phyloP scores from a whole-genome alignment of 331 rosid species.

The Rosa hybrid region DNA sequence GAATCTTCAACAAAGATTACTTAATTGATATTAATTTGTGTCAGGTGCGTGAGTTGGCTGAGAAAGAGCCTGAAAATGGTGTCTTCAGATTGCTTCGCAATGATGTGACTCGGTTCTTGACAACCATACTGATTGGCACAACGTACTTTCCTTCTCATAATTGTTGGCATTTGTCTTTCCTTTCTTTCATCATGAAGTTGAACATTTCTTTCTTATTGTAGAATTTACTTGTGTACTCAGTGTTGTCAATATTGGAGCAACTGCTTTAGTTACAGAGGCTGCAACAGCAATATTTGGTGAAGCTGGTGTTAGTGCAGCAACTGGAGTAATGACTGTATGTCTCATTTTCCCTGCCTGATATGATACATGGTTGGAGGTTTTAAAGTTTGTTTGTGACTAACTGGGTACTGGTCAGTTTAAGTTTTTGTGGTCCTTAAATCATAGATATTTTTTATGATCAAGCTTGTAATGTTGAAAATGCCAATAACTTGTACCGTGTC shows the following conservation, averaged over 20 bases:
- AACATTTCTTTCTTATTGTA: constrained; percentile 47
- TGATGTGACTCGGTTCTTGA: constrained; percentile 94
- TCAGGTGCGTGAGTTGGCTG: constrained; percentile 97
- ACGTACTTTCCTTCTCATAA: constrained; percentile 58
- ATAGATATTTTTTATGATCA: background rate
- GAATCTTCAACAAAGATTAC: background rate
- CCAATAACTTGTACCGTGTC: background rate
- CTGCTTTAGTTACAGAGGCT: constrained; percentile 92
- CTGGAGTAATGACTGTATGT: constrained; percentile 99
- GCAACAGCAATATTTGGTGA: constrained; percentile 96
- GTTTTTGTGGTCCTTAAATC: background rate
- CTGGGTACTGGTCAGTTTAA: background rate
- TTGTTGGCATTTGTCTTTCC: constrained; percentile 21
- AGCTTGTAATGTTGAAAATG: background rate
- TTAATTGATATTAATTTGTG: constrained; percentile 24
- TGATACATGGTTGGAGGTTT: constrained; percentile 10
- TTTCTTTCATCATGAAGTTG: constrained; percentile 22
- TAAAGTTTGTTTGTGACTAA: constrained; percentile 1
- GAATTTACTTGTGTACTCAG: constrained; percentile 52
- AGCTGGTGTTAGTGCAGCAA: constrained; percentile 98
- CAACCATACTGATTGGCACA: constrained; percentile 99
- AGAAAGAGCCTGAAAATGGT: constrained; percentile 92
- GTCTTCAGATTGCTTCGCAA: constrained; percentile 89
- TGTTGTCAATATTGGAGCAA: constrained; percentile 96
- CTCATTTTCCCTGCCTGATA: constrained; percentile 28